A percentile compares a stretch with the other conserved stretches of the same genome.
These are phyloP conservation scores for Amaranthus tricolor DNA, from an alignment of 179 eudicot genomes.

Conservation along the genomic window DNA sequence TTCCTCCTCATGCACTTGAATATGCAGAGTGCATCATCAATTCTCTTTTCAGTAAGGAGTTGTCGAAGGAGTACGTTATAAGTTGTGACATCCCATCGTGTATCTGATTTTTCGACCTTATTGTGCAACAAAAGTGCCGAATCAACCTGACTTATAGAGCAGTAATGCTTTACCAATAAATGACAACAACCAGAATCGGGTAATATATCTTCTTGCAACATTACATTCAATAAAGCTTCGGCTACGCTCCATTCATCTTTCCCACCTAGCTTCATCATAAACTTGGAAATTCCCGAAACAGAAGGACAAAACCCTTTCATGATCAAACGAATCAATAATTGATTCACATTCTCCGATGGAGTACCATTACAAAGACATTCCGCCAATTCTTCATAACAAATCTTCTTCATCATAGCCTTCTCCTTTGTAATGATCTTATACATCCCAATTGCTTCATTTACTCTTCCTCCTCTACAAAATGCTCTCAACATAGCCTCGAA, in stretches of 20 bases:
- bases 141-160: conserved; percentile 49
- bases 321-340: conserved; percentile 48
- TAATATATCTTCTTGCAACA: conserved; percentile 41
- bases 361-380: conserved; percentile 49
- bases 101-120: conserved; percentile 44
- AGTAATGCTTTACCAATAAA: conserved; percentile 53
- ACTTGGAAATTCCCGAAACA: conserved; percentile 39
- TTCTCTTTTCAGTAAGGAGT: conserved; percentile 47
- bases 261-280: conserved; percentile 43
- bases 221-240: conserved; percentile 47
- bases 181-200: conserved; percentile 57
- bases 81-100: conserved; percentile 46
- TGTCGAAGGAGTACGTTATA: conserved; percentile 59
- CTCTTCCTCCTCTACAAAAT: conserved; percentile 47
- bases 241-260: conserved; percentile 51
- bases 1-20: conserved; percentile 67
- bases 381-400: conserved; percentile 43
- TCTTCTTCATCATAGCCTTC: conserved; percentile 32
- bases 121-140: conserved; percentile 54
- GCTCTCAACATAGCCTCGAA: conserved; percentile 58
- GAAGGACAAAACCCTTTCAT: conserved; percentile 45
- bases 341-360: conserved; percentile 40
- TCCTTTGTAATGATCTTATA: conserved; percentile 35
- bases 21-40: conserved; percentile 48
- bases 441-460: conserved; percentile 47